A percentile compares a stretch with the other conserved stretches of the same genome.
Conservation (phyloP, 192 early-diverging fungal species). For the Backusella westeae region DNA sequence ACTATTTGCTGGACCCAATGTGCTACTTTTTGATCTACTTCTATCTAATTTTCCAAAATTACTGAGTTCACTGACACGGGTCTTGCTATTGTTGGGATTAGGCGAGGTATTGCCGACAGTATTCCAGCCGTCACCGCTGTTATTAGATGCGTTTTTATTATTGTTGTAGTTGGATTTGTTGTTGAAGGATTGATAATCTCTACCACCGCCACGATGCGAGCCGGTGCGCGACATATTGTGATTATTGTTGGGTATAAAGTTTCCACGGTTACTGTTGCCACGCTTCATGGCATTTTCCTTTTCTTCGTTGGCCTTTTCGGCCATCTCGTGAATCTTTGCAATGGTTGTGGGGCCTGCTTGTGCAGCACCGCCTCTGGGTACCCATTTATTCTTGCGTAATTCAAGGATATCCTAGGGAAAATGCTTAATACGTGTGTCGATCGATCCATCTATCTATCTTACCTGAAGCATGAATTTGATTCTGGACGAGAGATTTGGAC, state of each 20-base stretch:
- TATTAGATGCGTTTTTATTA: slow-evolving; percentile 27
- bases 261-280: slow-evolving; percentile 55
- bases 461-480: slow-evolving; percentile 87
- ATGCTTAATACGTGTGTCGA: too few relatives aligned
- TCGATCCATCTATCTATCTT: background rate
- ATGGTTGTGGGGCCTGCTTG: slow-evolving; percentile 83
- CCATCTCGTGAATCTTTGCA: slow-evolving; percentile 86
- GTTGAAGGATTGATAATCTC: slow-evolving; percentile 18
- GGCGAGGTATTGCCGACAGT: slow-evolving; percentile 49
- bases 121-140: slow-evolving; percentile 70
- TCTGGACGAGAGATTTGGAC: slow-evolving; percentile 75
- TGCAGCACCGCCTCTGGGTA: slow-evolving; percentile 48
- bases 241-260: slow-evolving; percentile 16
- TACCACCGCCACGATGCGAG: slow-evolving; percentile 46
- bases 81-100: slow-evolving; percentile 49
- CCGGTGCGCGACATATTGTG: slow-evolving; percentile 51
- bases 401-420: slow-evolving; percentile 47
- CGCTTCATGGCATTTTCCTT: slow-evolving; percentile 63
- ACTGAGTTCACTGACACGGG: slow-evolving; percentile 49
- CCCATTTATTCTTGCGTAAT: slow-evolving; percentile 76
- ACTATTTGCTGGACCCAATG: slow-evolving; percentile 49
- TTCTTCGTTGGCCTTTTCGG: slow-evolving; percentile 63
- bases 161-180: background rate
- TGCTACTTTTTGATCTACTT: slow-evolving; percentile 49
- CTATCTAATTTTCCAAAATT: slow-evolving; percentile 73